These are phyloP conservation scores for Nemania serpens DNA, from an alignment of 2,329 filamentous ascomycete genomes.

Conservation along the genomic window DNA sequence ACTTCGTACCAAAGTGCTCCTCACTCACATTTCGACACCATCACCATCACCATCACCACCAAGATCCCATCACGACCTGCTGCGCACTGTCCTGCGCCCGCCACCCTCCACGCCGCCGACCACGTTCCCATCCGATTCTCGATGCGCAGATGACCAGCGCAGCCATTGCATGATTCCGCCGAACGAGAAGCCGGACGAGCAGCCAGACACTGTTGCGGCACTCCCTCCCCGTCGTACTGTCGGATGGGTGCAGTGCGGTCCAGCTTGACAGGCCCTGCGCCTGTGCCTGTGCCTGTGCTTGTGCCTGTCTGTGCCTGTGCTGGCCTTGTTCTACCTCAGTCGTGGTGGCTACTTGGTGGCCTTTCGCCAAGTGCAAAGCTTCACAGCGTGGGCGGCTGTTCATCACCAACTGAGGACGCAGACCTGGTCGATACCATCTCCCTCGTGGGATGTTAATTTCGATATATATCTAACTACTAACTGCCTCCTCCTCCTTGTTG, in stretches of 20 bases:
- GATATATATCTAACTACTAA: too few relatives aligned
- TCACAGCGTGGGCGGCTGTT: too few relatives aligned
- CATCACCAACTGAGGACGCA: background rate
- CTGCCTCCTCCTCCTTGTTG: too few relatives aligned
- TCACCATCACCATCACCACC: conserved; percentile 17
- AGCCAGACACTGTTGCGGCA: conserved; percentile 7
- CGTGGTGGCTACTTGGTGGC: conserved; percentile 30
- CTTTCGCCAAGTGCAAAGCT: too few relatives aligned
- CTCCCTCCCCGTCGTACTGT: conserved; percentile 30
- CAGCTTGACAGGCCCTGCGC: conserved; percentile 53
- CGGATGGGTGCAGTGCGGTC: conserved; percentile 54
- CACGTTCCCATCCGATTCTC: background rate
- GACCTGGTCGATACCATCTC: too few relatives aligned
- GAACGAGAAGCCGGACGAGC: background rate
- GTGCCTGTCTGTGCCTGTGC: conserved; percentile 48
- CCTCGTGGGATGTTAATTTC: too few relatives aligned
- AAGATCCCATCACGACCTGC: conserved; percentile 2
- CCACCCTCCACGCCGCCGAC: conserved; percentile 5
- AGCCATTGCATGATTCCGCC: conserved; percentile 11
- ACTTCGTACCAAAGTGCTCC: too few relatives aligned
- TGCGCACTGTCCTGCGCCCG: conserved; percentile 10
- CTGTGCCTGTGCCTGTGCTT: conserved; percentile 46
- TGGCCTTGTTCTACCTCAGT: conserved; percentile 31
- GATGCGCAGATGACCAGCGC: conserved; percentile 11
- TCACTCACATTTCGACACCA: conserved; percentile 8